phyloP scores from a whole-genome alignment of 176 grass and related monocot genomes.

The Coix lacrymajobi region DNA sequence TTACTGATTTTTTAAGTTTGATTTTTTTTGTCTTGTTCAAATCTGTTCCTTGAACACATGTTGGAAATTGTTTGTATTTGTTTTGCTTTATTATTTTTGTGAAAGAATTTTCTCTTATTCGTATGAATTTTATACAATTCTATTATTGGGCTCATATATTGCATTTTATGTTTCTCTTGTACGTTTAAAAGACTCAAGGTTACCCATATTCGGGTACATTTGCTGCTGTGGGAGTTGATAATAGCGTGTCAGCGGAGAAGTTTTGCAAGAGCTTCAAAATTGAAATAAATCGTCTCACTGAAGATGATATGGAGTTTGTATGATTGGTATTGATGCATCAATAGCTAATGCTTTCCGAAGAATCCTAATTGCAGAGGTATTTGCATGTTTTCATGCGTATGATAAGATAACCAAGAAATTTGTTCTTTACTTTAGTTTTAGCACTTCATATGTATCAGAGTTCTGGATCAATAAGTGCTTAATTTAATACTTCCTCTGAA shows the following conservation, averaged over 20 bases:
- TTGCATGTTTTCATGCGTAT: neutral
- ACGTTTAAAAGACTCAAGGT: slow-evolving; percentile 61
- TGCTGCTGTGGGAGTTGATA: slow-evolving; percentile 67
- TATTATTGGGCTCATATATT: neutral
- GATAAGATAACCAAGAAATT: neutral
- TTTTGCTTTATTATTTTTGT: neutral
- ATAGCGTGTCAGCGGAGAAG: slow-evolving; percentile 41
- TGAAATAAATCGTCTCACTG: slow-evolving; percentile 55
- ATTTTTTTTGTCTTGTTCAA: neutral
- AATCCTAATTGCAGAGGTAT: slow-evolving; percentile 88
- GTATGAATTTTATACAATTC: neutral
- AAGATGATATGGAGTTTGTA: slow-evolving; percentile 95
- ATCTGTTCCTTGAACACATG: neutral
- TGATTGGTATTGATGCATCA: slow-evolving; percentile 86
- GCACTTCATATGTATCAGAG: neutral
- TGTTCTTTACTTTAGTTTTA: slow-evolving; percentile 23
- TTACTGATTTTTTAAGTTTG: neutral
- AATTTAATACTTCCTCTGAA: neutral
- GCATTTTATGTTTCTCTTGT: neutral
- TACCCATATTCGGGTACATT: slow-evolving; percentile 66
- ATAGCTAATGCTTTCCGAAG: slow-evolving; percentile 85
- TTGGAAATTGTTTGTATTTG: neutral
- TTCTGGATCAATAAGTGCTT: neutral
- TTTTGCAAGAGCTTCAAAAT: slow-evolving; percentile 68
- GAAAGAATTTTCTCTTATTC: neutral